Conservation (phyloP, 768 basidiomycete species). For the Trametes sanguinea region DNA sequence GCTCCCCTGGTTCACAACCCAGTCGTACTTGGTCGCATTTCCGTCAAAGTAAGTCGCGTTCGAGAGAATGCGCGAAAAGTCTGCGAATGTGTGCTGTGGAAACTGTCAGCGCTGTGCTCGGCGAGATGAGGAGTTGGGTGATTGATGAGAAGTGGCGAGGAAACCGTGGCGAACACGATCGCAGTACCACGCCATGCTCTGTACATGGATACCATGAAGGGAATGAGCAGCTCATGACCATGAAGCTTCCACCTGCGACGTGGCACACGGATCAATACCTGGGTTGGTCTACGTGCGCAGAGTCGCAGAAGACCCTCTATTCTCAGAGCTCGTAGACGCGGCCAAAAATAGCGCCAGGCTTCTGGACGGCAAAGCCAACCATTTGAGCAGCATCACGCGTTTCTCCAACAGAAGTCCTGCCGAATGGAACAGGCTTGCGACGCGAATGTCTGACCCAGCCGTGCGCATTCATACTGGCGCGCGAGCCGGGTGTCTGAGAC, state of each 20-base stretch:
- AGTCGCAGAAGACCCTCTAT: too few relatives aligned
- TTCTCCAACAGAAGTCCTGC: background rate
- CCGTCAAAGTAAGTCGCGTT: slow-evolving; percentile 73
- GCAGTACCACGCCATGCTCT: too few relatives aligned
- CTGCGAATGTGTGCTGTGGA: slow-evolving; percentile 58
- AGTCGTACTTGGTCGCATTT: slow-evolving; percentile 74
- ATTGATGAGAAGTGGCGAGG: too few relatives aligned
- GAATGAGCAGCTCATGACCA: background rate
- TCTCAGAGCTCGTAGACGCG: background rate
- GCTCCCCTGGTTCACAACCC: slow-evolving; percentile 68
- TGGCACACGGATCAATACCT: too few relatives aligned
- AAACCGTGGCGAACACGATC: too few relatives aligned
- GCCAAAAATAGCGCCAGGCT: background rate
- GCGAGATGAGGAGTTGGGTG: too few relatives aligned
- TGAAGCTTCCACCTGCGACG: too few relatives aligned
- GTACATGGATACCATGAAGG: background rate
- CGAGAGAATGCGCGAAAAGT: slow-evolving; percentile 64
- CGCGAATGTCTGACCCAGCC: background rate
- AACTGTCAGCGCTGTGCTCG: background rate
- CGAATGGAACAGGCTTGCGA: background rate
- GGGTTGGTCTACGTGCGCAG: too few relatives aligned
- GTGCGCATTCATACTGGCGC: background rate
- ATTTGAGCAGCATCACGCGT: too few relatives aligned
- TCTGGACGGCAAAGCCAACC: background rate
- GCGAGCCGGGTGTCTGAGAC: background rate